These are phyloP conservation scores for Xylaria sp. DNA, from an alignment of 2,329 filamentous ascomycete genomes.

Conservation along the genomic window DNA sequence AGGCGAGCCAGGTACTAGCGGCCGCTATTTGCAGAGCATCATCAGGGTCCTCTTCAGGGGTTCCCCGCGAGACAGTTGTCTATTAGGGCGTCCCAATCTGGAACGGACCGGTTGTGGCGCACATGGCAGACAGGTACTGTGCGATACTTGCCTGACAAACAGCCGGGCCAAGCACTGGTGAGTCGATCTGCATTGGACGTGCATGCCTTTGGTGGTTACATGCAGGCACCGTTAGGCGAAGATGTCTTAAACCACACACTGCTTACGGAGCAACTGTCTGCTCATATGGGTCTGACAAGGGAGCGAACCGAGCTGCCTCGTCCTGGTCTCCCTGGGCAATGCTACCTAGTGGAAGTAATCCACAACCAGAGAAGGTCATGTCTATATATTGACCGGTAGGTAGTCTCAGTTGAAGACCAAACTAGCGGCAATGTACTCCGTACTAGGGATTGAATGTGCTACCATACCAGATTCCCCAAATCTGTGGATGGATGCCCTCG, in stretches of 20 bases:
- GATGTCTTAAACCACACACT: slow-evolving; percentile 7
- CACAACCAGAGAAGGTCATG: too few species aligned
- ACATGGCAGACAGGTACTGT: not conserved
- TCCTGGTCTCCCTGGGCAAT: not conserved
- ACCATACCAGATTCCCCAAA: too few species aligned
- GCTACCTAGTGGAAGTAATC: not conserved
- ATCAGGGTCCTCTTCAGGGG: slow-evolving; percentile 4
- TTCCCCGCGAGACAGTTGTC: slow-evolving; percentile 14
- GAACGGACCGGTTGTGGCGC: slow-evolving; percentile 28
- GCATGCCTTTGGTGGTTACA: not conserved
- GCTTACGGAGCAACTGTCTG: not conserved
- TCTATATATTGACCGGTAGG: not conserved
- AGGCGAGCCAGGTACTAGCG: not conserved
- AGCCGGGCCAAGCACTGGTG: slow-evolving; percentile 3
- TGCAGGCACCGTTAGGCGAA: slow-evolving; percentile 12
- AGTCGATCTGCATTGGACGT: slow-evolving; percentile 6
- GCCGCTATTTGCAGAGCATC: not conserved
- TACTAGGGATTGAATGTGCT: too few species aligned
- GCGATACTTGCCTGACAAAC: slow-evolving; percentile 20
- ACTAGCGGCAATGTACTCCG: too few species aligned
- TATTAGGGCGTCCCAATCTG: slow-evolving; percentile 7
- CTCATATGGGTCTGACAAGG: slow-evolving; percentile 18
- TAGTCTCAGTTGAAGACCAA: not conserved
- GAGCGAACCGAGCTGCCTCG: slow-evolving; percentile 10
- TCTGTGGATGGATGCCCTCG: too few species aligned